Evolutionary conservation across 23 red algal species (phyloP).

Genomic region (Chondrus crispus): DNA sequence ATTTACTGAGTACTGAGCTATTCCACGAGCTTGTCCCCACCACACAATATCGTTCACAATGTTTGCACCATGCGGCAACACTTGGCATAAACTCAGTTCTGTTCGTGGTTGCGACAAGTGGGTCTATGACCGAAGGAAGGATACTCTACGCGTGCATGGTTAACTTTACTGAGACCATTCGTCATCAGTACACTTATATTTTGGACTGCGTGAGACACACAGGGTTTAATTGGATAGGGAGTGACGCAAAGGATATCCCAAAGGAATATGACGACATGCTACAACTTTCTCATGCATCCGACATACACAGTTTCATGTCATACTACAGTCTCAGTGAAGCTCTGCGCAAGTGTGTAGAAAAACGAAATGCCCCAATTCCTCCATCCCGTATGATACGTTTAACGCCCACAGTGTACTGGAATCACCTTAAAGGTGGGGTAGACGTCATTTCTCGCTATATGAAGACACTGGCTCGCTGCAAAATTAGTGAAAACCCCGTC

Average conservation of each 20-base stretch:
- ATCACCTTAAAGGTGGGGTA: neutral
- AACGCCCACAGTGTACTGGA: neutral
- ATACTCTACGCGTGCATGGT: neutral
- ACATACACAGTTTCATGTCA: neutral
- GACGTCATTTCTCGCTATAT: neutral
- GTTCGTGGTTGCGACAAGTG: slow-evolving; percentile 5
- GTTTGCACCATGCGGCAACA: neutral
- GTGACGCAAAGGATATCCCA: neutral
- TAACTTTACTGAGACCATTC: neutral
- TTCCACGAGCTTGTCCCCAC: neutral
- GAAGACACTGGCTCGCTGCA: neutral
- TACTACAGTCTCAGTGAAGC: slow-evolving; percentile 18
- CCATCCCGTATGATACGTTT: neutral
- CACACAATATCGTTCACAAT: neutral
- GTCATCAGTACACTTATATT: neutral
- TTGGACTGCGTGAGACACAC: neutral
- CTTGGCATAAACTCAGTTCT: neutral
- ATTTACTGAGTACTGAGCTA: neutral
- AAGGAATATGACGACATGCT: slow-evolving; percentile 11
- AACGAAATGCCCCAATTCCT: neutral
- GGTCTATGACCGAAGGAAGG: neutral
- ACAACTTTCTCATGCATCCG: neutral
- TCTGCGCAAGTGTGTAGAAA: neutral
- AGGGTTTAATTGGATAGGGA: neutral
- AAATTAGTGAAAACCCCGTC: neutral